Base-by-base conservation (phyloP, 202 grass and related monocot genomes). In the Bolboschoenoplectus hybrid region DNA sequence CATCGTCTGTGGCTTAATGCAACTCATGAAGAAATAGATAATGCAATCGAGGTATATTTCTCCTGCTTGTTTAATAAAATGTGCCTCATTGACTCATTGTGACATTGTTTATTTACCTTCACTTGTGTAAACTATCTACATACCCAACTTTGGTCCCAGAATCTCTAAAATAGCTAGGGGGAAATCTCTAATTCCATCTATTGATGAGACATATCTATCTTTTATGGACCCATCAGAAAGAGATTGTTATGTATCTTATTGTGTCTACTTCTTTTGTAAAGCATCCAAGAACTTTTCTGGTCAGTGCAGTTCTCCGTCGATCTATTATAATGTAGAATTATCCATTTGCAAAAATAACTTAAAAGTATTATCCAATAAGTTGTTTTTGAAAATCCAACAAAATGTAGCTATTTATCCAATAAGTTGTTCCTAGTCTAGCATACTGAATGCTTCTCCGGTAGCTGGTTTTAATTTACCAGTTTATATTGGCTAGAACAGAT, bases 1-100 rank as follows among this genome's bases (percentile, higher is more conserved):
- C 93, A 98, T 86, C 92, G 91, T 10, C 68, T 95, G 20, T 98
- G 93, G 95, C 82, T 81, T 73, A 79, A 90, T 72, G 93, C 95
- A 80, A 80, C 88, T 79, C 45, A 82, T 75, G 91, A 98, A 87
- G 93, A 95, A 47, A 91, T 93, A 76, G 95, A 98, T 82, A 78
- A 91, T 82, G 95, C 95, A 12, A 92, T 94, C 53, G 92, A 97
- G 95, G 95, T 97, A 76, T 83, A 20, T 3, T 35, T 38, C 3
- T 50, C 8, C 32, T 74, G n/a, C 43, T 74, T 11, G 1, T 74
- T 7, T 14, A 7, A 17, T 2, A 26, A 74, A 10, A 51, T 74
- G 45, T 11, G 5, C 78, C 3, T 32, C 49, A 26, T 26, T 26
- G 26, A 26, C 26, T 26, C 26, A 20, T 78, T 10, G 8, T 49